These are phyloP conservation scores for Aureobasidium sp. DNA, from an alignment of 2,329 filamentous ascomycete genomes.

Conservation along the genomic window DNA sequence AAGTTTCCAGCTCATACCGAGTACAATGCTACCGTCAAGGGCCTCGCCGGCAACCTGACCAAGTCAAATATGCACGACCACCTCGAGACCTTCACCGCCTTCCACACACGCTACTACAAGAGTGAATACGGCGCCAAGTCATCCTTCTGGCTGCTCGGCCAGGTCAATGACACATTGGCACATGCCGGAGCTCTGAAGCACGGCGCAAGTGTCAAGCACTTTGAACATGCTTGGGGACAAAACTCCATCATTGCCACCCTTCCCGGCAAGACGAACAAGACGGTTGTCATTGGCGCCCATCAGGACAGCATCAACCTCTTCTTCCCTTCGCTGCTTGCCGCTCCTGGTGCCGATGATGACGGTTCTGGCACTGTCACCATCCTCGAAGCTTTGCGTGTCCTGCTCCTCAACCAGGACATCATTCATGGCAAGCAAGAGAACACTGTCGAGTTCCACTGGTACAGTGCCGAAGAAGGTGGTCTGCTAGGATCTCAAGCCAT, in stretches of 20 bases:
- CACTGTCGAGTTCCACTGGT: slow-evolving; percentile 96
- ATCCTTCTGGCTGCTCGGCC: slow-evolving; percentile 74
- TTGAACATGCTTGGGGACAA: slow-evolving; percentile 80
- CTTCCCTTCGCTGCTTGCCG: slow-evolving; percentile 71
- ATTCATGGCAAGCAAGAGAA: slow-evolving; percentile 63
- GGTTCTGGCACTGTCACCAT: slow-evolving; percentile 71
- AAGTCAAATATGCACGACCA: slow-evolving; percentile 71
- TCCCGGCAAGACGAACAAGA: slow-evolving; percentile 75
- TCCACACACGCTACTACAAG: slow-evolving; percentile 77
- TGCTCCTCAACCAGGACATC: slow-evolving; percentile 63
- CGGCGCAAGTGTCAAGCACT: slow-evolving; percentile 62
- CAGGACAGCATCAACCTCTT: slow-evolving; percentile 95
- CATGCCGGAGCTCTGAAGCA: slow-evolving; percentile 60
- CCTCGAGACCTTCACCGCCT: slow-evolving; percentile 68
- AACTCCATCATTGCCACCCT: slow-evolving; percentile 87
- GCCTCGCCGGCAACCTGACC: slow-evolving; percentile 59
- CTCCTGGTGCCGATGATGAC: slow-evolving; percentile 92
- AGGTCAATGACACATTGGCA: slow-evolving; percentile 63
- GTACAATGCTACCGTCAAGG: slow-evolving; percentile 57
- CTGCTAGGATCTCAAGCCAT: slow-evolving; percentile 83
- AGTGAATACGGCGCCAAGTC: slow-evolving; percentile 73
- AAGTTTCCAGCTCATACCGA: slow-evolving; percentile 59
- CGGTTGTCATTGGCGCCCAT: slow-evolving; percentile 82
- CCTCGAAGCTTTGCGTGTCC: slow-evolving; percentile 76
- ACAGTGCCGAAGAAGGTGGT: slow-evolving; percentile 82